A percentile compares a stretch with the other conserved stretches of the same genome.
These are phyloP conservation scores for Ganoderma meredithae DNA, from an alignment of 1,284 basidiomycete genomes.

Conservation along the genomic window DNA sequence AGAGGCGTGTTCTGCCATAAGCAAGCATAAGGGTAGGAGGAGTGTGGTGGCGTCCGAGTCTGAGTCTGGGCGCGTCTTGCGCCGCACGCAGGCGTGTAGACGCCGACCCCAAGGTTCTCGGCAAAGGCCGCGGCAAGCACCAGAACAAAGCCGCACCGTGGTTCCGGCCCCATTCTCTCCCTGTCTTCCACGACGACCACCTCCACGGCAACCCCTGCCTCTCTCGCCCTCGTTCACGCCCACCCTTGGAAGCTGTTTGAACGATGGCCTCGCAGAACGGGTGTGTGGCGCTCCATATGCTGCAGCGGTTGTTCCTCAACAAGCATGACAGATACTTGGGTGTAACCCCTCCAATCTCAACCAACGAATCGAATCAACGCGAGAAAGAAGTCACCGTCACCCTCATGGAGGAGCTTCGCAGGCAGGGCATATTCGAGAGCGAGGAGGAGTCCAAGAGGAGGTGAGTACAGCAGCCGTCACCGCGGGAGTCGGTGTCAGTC, in stretches of 20 bases:
- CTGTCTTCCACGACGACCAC: conserved; percentile 30
- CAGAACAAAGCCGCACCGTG: conserved; percentile 26
- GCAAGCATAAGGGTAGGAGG: conserved; percentile 34
- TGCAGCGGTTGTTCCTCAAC: conserved; percentile 2
- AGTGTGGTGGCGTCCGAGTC: conserved; percentile 2
- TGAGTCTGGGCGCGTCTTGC: background rate
- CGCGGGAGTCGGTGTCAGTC: background rate
- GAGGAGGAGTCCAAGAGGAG: conserved; percentile 90
- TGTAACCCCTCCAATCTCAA: conserved; percentile 92
- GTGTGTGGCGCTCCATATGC: conserved; percentile 20
- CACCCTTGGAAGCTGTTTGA: background rate
- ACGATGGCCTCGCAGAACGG: conserved; percentile 30
- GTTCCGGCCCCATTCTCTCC: conserved; percentile 23
- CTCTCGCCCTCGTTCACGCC: background rate
- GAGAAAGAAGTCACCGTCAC: conserved; percentile 87
- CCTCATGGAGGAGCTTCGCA: conserved; percentile 88
- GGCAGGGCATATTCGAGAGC: conserved; percentile 90
- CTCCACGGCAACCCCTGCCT: conserved; percentile 7
- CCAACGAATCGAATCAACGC: conserved; percentile 73
- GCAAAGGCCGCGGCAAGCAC: conserved; percentile 24
- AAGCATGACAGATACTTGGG: conserved; percentile 64
- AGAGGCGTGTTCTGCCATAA: conserved; percentile 31
- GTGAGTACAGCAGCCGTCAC: conserved; percentile 58
- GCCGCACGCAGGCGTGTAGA: background rate
- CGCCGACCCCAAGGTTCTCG: conserved; percentile 22